A percentile compares a stretch with the other conserved stretches of the same genome.
Conservation (phyloP, 75 land plant genomes). For the Azolla pinnata region DNA sequence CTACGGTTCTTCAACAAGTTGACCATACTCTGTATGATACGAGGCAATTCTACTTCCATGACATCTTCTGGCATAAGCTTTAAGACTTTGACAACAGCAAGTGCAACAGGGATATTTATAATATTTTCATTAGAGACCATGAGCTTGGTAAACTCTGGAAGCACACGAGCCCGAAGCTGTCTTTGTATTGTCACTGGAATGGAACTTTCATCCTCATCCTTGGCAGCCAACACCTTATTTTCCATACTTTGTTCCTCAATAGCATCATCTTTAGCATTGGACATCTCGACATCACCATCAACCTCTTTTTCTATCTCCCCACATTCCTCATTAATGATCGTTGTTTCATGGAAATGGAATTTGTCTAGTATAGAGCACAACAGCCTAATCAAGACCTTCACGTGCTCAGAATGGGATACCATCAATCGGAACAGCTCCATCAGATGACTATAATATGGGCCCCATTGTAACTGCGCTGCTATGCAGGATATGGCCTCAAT, state of each 20-base stretch:
- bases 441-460: slow-evolving; percentile 45
- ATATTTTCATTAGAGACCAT: slow-evolving; percentile 46
- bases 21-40: slow-evolving; percentile 59
- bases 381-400: slow-evolving; percentile 50
- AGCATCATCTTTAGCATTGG: neutral
- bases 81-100: slow-evolving; percentile 62
- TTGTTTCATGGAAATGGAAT: slow-evolving; percentile 41
- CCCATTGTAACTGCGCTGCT: slow-evolving; percentile 62
- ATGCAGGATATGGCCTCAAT: slow-evolving; percentile 63
- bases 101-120: slow-evolving; percentile 54
- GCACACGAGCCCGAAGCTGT: slow-evolving; percentile 40
- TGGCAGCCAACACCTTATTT: neutral
- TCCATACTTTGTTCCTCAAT: too few species aligned
- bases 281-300: neutral
- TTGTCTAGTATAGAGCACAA: slow-evolving; percentile 59
- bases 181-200: slow-evolving; percentile 27
- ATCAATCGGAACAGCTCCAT: slow-evolving; percentile 50
- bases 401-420: slow-evolving; percentile 39
- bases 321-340: neutral
- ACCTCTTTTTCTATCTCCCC: neutral
- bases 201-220: neutral
- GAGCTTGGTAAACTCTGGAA: slow-evolving; percentile 63
- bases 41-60: slow-evolving; percentile 71
- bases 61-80: slow-evolving; percentile 64
- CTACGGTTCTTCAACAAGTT: slow-evolving; percentile 62